Evolutionary conservation across 164 flowering plant genomes (phyloP), one percentile per base, ranked within the genome.

Genomic region (Annona cherimola): DNA sequence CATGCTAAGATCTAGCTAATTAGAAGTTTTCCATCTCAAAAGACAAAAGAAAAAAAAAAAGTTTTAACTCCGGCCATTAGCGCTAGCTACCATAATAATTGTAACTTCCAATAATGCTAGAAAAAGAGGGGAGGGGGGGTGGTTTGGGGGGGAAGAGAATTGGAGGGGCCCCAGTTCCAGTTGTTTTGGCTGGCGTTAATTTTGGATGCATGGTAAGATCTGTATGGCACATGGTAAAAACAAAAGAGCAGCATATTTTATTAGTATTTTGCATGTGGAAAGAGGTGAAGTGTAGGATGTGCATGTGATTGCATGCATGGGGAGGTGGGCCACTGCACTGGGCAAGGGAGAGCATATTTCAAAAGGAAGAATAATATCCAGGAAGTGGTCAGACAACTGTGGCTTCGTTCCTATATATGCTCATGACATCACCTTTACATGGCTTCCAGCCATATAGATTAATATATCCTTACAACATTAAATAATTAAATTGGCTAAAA

Each of bases 241-340:
- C 40, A 62, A 7, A 5, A 41, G 65, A 20, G 8, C 9, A 20
- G 39, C 9, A 26, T 62, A 62, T 62, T 62, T 20, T 62, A 20
- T 39, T 62, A 62, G 9, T 62, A 18, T 19, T 8, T 62, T 62
- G 6, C 65, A 62, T 39, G 65, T n/a, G 65, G 35, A 62, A 62
- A 41, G 40, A 62, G 65, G 65, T 14, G 40, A 62, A 62, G 4
- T 39, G 41, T 20, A 11, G 65, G 42, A 14, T 1, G 3, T 62
- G 65, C 65, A 62, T 62, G 65, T 62, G 65, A 62, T 62, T 62
- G 35, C 65, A 62, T 62, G 65, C 65, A 62, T 62, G 40, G 65
- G 65, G 65, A 62, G 65, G 65, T 35, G 65, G 39, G 65, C 40
- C 65, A 20, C 65, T 62, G 65, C 40, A 62, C 20, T 20, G 65